These are phyloP conservation scores for Nepenthes mirabilis DNA, from an alignment of 148 eudicot genomes.

Conservation along the genomic window DNA sequence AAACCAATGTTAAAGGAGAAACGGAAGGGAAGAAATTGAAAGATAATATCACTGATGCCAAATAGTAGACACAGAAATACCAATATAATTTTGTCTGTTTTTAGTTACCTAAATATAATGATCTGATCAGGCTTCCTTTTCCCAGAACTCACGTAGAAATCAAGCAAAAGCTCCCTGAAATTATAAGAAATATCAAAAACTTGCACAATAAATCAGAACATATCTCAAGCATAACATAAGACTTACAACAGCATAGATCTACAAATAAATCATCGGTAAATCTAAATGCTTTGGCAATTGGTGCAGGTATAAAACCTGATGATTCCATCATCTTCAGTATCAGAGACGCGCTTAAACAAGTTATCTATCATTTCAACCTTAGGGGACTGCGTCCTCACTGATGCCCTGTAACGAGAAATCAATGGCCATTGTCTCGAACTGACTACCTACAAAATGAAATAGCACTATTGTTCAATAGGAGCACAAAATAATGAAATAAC, in stretches of 20 bases:
- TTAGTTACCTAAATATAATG: conserved; percentile 54
- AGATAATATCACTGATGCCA: too few species aligned
- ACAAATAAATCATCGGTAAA: neutral
- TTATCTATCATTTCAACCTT: conserved; percentile 72
- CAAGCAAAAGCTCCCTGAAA: conserved; percentile 59
- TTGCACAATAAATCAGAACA: too few species aligned
- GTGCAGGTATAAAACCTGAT: conserved; percentile 25
- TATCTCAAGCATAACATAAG: too few species aligned
- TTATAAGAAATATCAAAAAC: neutral
- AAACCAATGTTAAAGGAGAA: too few species aligned
- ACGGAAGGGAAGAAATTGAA: too few species aligned
- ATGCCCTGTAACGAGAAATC: conserved; percentile 66
- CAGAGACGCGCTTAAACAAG: conserved; percentile 45
- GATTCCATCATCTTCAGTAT: conserved; percentile 57
- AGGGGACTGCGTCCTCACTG: conserved; percentile 57
- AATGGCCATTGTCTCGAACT: conserved; percentile 70
- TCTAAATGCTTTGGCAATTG: neutral
- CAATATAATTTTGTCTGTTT: too few species aligned
- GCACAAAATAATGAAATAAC: too few species aligned
- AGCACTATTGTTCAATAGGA: neutral
- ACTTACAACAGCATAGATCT: too few species aligned
- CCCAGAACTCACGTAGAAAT: conserved; percentile 54
- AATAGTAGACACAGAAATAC: too few species aligned
- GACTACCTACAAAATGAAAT: conserved; percentile 33
- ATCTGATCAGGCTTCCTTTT: conserved; percentile 77